Evolutionary conservation across 768 basidiomycete species (phyloP), one percentile per base, ranked within the genome.

Genomic region (Macrolepiota fuliginosa): DNA sequence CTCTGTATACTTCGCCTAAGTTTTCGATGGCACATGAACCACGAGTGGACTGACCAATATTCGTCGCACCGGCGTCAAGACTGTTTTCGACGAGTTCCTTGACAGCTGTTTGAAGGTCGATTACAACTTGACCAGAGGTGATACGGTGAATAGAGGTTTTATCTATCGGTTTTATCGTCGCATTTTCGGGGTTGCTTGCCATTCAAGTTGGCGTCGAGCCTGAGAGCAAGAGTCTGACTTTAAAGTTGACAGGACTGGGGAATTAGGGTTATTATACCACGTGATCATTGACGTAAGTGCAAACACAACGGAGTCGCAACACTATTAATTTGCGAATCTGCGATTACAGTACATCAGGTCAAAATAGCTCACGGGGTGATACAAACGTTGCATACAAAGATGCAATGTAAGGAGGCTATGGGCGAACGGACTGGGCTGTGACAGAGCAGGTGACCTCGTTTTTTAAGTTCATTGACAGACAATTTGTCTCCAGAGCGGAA

Each of bases 61-160:
- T 86, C 0, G 91, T 94, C 0, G 95, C 92, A 0, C 90, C 91
- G 1, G 97, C 95, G 72, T 99, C 97, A 29, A 98, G 77, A 61
- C 93, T 92, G 71, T 99, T 99, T 75, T 99, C 97, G 1, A 99
- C 84, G 9, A 98, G 85, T 72, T 99, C 97, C 71, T 98, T 99
- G 62, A 98, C 88, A 1, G 94, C 94, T 0, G 91, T 92, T 70
- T 95, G 94, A 0, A 98, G 83, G 71, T 97, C 94, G 27, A 96
- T 81, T 0, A 98, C 91, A 50, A 98, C 96, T 72, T 98, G 97
- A 1, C 96, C 96, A 1, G 94, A 94, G 0, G 95, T 92, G 57
- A 99, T 92, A 57, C 85, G 81, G 72, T 98, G 97, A 10, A 96
- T 80, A 2, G 95, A 92, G 4, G 81, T 73, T 2, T 76, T 74